Evolutionary conservation across 1,284 basidiomycete genomes (phyloP), one percentile per base, ranked within the genome.

Genomic region (Microbotryum silenes-acaulis): DNA sequence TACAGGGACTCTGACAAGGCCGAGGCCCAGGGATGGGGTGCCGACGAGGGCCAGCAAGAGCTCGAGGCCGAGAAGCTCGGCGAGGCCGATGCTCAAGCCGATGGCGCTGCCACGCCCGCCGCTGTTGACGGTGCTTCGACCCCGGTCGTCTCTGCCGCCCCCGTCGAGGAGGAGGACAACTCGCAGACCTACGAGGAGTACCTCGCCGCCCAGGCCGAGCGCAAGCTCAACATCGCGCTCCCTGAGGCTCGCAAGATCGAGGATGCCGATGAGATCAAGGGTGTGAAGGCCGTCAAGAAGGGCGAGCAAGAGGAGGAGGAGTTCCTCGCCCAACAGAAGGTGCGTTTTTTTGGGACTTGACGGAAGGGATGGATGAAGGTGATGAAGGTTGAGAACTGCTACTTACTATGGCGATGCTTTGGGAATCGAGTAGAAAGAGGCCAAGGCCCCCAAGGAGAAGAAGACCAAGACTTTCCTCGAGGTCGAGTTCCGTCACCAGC

Each of bases 181-280:
- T 65, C 68, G 31, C 66, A 71, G 63, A 71, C 72, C 53, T 72
- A 72, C 72, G 71, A 72, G 59, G 64, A 72, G 63, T 72, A 71
- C 67, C 71, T 72, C 65, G 71, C 70, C 62, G 62, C 56, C 45
- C 63, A 66, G 60, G 61, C 65, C 51, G 65, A 56, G 37, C 64
- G 65, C 61, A 65, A 63, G 56, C 59, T 65, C 60, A 45, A 59
- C 56, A 49, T 65, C 45, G 42, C 31, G 27, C 65, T 66, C 57
- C 69, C 66, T 51, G 61, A 67, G 57, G 67, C 68, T 45, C 67
- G 72, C 60, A 64, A 64, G 64, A 64, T 68, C 62, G 71, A 72
- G 56, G 70, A 68, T 33, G 64, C 63, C 31, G 72, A 72, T 25
- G 65, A 69, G 42, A 9, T 44, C 16, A 44, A 63, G 50, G 59